phyloP scores from a whole-genome alignment of 768 basidiomycete genomes.

The Trametes sanguinea region DNA sequence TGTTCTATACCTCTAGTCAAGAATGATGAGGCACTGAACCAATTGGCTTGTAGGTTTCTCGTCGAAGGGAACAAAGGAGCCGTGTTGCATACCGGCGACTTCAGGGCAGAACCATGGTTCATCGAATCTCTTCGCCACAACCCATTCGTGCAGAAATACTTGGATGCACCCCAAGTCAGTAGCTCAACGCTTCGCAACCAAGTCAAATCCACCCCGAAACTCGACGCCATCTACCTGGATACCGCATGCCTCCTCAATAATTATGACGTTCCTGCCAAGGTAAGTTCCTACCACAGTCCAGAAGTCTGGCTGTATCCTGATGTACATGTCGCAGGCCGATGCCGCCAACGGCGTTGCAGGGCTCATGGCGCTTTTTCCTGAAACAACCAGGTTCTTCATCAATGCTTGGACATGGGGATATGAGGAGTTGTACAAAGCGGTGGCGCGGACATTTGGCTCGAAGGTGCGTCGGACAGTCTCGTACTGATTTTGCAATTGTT shows the following conservation, averaged over 20 bases:
- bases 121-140: constrained; percentile 67
- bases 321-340: constrained; percentile 48
- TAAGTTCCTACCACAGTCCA: background rate
- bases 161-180: constrained; percentile 37
- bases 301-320: background rate
- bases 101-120: constrained; percentile 85
- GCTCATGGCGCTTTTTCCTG: constrained; percentile 69
- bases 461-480: constrained; percentile 43
- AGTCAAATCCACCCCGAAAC: background rate
- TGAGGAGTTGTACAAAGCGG: constrained; percentile 82
- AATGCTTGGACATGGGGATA: constrained; percentile 98
- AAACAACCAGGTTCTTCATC: constrained; percentile 76
- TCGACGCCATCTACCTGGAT: constrained; percentile 31
- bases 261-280: constrained; percentile 20
- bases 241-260: constrained; percentile 27
- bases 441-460: constrained; percentile 65
- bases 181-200: background rate
- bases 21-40: background rate
- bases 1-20: constrained; percentile 26
- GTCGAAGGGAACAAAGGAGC: constrained; percentile 70
- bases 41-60: constrained; percentile 63
- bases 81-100: constrained; percentile 90
- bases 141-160: constrained; percentile 71
- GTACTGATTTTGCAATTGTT: no score
- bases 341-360: constrained; percentile 68